Conservation (phyloP, 495 filamentous ascomycete species). For the Lophiostoma macrostomum region DNA sequence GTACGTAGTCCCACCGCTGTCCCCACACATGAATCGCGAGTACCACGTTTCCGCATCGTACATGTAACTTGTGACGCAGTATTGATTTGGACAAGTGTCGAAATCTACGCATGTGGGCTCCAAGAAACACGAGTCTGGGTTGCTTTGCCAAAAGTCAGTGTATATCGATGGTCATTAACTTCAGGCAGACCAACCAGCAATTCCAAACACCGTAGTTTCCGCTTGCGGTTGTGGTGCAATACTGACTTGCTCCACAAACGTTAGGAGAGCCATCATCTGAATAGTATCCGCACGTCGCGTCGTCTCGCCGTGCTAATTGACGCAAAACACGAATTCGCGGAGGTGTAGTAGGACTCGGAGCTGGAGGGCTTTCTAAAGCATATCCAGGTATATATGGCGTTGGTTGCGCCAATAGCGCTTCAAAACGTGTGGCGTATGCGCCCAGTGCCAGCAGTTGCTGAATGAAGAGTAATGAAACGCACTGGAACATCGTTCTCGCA, state of each 20-base stretch:
- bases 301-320: neutral
- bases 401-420: neutral
- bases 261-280: neutral
- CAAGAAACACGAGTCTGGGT: neutral
- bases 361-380: neutral
- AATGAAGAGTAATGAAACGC: neutral
- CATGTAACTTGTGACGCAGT: neutral
- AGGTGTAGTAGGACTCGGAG: neutral
- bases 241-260: neutral
- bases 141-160: no score
- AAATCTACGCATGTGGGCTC: neutral
- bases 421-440: neutral
- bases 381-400: conserved; percentile 2
- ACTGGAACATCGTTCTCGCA: neutral
- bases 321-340: neutral
- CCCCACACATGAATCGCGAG: neutral
- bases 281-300: neutral
- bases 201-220: neutral
- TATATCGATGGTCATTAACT: no score
- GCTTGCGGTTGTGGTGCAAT: neutral
- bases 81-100: neutral
- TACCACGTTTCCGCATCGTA: neutral
- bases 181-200: no score
- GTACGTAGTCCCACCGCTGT: neutral
- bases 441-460: neutral